Conservation (phyloP, 2,329 filamentous ascomycete species). For the Didymosphaeria variabile region DNA sequence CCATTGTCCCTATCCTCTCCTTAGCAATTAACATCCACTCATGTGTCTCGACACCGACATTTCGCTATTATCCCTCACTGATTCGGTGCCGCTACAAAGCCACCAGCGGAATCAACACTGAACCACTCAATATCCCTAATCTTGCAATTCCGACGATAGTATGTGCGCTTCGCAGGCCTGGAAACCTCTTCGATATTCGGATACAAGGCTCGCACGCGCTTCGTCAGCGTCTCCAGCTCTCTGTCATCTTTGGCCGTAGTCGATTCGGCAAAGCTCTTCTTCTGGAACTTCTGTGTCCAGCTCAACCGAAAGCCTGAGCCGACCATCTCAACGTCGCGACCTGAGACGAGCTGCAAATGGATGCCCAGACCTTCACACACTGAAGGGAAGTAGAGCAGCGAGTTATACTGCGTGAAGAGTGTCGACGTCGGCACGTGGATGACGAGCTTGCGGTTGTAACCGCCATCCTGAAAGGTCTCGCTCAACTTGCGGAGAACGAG, state of each 20-base stretch:
- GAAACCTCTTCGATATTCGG: slow-evolving; percentile 9
- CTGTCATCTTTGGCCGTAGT: not conserved
- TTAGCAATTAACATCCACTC: too few relatives aligned
- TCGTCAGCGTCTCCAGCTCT: not conserved
- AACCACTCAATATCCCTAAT: not conserved
- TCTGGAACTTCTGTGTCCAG: slow-evolving; percentile 33
- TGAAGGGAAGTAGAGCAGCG: slow-evolving; percentile 25
- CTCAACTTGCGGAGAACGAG: slow-evolving; percentile 28
- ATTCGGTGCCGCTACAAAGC: not conserved
- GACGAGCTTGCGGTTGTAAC: slow-evolving; percentile 22
- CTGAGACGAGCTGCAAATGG: slow-evolving; percentile 23
- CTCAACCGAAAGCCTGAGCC: slow-evolving; percentile 10
- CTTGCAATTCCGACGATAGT: not conserved
- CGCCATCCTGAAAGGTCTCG: slow-evolving; percentile 4
- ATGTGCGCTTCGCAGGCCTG: not conserved
- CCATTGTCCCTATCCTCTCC: too few relatives aligned
- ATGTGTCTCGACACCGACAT: too few relatives aligned
- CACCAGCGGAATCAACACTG: slow-evolving; percentile 1
- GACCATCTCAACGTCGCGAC: not conserved
- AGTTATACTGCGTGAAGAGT: slow-evolving; percentile 20
- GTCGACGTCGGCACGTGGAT: slow-evolving; percentile 22
- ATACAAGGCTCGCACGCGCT: slow-evolving; percentile 7
- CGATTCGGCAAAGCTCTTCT: slow-evolving; percentile 18
- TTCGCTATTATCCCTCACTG: not conserved
- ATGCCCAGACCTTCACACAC: slow-evolving; percentile 28